Base-by-base conservation (phyloP, 2,329 filamentous ascomycete species). In the Fusarium tanahbumbuense region DNA sequence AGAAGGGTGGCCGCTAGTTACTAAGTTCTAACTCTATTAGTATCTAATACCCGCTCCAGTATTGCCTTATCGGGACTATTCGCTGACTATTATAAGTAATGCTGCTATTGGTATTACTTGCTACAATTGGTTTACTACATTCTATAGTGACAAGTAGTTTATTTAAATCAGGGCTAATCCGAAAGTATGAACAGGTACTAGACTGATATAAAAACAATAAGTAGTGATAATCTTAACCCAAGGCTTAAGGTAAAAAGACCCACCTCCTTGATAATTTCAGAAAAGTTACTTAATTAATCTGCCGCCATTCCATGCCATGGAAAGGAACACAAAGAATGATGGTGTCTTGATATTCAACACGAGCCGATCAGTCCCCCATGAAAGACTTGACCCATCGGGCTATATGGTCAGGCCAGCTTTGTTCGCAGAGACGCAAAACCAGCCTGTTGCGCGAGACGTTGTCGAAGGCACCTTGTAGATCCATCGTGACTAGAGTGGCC, bases 1-100 rank as follows among this genome's bases (percentile, higher is more conserved):
- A 54, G 50, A 40, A 54, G 32, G 50, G 50, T 42, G 50, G 50
- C 50, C 50, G 22, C 50, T 45, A 54, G 40, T 44, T 42, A 54
- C 27, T 54, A 20, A 44, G 27, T 28, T 28, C 27, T 28, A 28
- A 28, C 27, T 28, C 27, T 28, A 28, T 28, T 10, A 28, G 27
- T 28, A 28, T 28, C 27, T 28, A 28, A 28, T 28, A 28, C 27
- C 27, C 27, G 27, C 27, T 28, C 27, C 27, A 28, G 27, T 28
- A 28, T 28, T 28, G 27, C 27, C 27, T 28, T 28, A 28, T 28
- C 27, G 27, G 27, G 27, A 28, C 27, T 28, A 28, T 28, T 28
- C 27, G 27, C 27, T 28, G 27, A 28, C 27, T 28, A 28, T 28
- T 28, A 28, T 28, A 28, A 28, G 27, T 28, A 28, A 28, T 28